Evolutionary conservation across 2,329 filamentous ascomycete species (phyloP).

Genomic region (Parascedosporium putredinis): DNA sequence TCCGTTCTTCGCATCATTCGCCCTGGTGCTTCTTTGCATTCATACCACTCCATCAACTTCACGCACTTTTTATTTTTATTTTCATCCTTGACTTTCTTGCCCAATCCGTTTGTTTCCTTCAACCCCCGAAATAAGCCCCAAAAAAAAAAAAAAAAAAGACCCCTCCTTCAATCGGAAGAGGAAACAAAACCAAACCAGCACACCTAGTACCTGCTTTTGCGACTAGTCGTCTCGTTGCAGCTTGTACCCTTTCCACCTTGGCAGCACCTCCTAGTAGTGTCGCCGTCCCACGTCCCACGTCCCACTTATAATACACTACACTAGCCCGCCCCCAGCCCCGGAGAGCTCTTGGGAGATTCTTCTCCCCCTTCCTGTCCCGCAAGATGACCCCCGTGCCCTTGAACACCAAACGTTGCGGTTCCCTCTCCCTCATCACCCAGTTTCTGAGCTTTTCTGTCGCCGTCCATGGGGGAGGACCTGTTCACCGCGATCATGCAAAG

Average conservation of each 20-base stretch:
- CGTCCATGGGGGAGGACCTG: slow-evolving; percentile 3
- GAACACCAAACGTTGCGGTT: neutral
- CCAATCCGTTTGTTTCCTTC: no score
- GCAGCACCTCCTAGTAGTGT: no score
- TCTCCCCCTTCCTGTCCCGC: neutral
- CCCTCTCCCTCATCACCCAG: neutral
- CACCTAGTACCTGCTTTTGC: no score
- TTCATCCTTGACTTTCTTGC: neutral
- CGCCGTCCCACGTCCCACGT: no score
- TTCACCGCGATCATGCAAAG: slow-evolving; percentile 24
- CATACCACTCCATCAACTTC: neutral
- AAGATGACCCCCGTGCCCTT: neutral
- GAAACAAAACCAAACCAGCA: neutral
- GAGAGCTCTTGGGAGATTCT: neutral
- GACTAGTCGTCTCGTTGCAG: no score
- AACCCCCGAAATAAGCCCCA: no score
- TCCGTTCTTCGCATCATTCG: no score
- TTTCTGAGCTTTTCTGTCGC: neutral
- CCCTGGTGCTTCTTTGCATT: no score
- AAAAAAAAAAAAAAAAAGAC: no score
- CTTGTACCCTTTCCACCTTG: no score
- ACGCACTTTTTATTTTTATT: neutral
- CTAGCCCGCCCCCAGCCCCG: neutral
- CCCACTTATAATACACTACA: neutral
- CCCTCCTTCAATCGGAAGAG: no score